Base-by-base conservation (phyloP, 2,329 filamentous ascomycete genomes). In the Xylariaceae sp. region DNA sequence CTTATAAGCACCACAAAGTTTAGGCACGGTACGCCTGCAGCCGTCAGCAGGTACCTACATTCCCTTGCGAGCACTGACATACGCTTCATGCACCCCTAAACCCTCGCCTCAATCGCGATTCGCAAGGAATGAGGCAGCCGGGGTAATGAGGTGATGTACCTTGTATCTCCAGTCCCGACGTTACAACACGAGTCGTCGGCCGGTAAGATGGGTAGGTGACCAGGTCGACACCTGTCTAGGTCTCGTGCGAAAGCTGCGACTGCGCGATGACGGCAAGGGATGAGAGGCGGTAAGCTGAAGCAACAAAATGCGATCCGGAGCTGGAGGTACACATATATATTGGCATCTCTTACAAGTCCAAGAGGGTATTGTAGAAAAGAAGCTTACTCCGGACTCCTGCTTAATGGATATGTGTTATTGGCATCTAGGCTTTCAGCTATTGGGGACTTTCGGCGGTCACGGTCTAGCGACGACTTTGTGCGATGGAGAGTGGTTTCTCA, bases 381-480 rank as follows among this genome's bases (percentile, higher is more conserved):
- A 48, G 42, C 49, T 47, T 48, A 51, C 56, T 49, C 44, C 42
- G 10, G 43, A 46, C 39, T 40, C 47, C 48, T 49, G 19, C 41
- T 34, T 18, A 7, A 15, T 37, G 36, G 16, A 37, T 37, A 18
- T 18, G n/a, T 49, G 32, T 42, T 53, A 50, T 45, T 41, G 36
- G 53, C 30, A 21, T 34, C 16, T 46, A 26, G 49, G 45, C 44
- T 46, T 46, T 45, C 44, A 47, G 37, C 53, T 49, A 39, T 47
- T 5, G 42, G 30, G 37, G 36, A 57, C 29, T 8, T 30, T 43
- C 47, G 18, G 26, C 15, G 19, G 30, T 16, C 26, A 26, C 26
- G 19, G 13, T 34, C 42, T n/a, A 42, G 29, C 30, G 22, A 21
- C 6, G 29, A 13, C 40, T 16, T 46, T 18, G 37, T 12, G 43